Conservation (phyloP, 805 yeast species). For the Jamesozyma spencerorum region DNA sequence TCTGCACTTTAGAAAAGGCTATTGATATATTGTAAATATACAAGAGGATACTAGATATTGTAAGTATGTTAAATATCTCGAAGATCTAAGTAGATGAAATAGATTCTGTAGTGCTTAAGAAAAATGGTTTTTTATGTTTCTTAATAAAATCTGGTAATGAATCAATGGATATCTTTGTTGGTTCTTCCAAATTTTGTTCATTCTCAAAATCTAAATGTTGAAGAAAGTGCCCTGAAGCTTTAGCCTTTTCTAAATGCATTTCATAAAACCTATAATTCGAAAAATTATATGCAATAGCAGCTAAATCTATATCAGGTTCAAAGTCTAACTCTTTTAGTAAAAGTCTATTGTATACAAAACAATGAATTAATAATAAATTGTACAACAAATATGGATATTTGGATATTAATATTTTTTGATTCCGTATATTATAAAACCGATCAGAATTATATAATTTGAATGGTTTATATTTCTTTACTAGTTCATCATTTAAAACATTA, state of each 20-base stretch:
- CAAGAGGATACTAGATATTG: no score
- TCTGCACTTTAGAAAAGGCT: no score
- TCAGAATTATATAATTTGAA: background rate
- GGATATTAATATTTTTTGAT: no score
- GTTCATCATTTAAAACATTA: background rate
- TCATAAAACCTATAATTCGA: background rate
- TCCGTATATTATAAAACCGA: background rate
- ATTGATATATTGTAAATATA: no score
- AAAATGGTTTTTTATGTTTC: background rate
- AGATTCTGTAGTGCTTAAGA: background rate
- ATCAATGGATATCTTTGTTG: background rate
- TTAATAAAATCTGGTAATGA: background rate
- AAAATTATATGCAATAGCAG: background rate
- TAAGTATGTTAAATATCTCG: no score
- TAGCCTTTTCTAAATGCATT: background rate
- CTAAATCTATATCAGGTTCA: background rate
- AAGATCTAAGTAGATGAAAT: background rate
- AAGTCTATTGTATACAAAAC: background rate
- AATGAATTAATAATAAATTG: background rate
- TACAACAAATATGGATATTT: background rate
- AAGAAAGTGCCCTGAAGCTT: background rate
- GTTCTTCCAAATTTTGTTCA: background rate
- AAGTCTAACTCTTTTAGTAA: background rate
- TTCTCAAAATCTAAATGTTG: constrained; percentile 3
- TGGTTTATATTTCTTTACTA: constrained; percentile 1